Evolutionary conservation across 257 asterid species (phyloP).

Genomic region (Nicotiana obtusifolia): DNA sequence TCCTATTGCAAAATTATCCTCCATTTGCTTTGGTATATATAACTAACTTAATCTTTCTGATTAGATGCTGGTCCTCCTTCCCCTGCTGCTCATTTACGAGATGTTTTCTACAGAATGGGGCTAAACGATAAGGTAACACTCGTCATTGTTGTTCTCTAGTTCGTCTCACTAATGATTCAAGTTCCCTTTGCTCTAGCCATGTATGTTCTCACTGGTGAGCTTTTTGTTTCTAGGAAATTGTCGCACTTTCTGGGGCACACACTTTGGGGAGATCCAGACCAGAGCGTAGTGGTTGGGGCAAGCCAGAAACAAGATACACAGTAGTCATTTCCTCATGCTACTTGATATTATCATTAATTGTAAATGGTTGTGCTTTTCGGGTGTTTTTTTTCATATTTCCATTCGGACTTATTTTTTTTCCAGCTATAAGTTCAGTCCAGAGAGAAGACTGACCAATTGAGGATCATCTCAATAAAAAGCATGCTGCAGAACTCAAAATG

Average conservation of each 20-base stretch:
- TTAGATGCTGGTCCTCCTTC: conserved; percentile 98
- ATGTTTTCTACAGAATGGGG: conserved; percentile 94
- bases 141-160: not conserved
- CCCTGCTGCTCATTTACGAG: conserved; percentile 92
- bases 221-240: conserved; percentile 70
- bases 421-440: not conserved
- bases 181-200: not conserved
- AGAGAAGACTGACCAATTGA: not conserved
- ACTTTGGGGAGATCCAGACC: conserved; percentile 96
- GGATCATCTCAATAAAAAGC: not conserved
- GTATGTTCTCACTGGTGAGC: conserved; percentile 4
- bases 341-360: not conserved
- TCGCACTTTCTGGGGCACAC: conserved; percentile 98
- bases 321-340: conserved; percentile 27
- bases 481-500: not conserved
- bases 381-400: not conserved
- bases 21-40: not conserved
- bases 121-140: conserved; percentile 69
- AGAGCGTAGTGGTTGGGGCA: conserved; percentile 99
- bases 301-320: conserved; percentile 90
- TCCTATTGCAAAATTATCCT: conserved; percentile 10
- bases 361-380: not conserved
- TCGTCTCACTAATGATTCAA: not conserved
- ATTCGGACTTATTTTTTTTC: not conserved
- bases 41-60: conserved; percentile 17